Conservation (phyloP, 768 basidiomycete genomes). For the Xerocomellus amylosporus region DNA sequence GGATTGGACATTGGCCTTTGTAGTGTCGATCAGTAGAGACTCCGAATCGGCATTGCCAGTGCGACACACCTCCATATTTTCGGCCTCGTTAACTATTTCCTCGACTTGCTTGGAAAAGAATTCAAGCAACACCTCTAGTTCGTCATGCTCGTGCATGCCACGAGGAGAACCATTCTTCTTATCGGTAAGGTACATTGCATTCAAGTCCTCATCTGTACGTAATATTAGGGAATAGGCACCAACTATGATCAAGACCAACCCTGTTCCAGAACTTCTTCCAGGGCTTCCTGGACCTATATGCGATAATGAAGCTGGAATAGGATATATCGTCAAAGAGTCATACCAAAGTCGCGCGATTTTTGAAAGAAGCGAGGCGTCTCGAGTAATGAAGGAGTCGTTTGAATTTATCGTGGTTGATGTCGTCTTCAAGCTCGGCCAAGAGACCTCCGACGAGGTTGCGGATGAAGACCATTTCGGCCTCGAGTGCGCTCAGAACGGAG, state of each 20-base stretch:
- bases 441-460: conserved; percentile 87
- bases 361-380: conserved; percentile 80
- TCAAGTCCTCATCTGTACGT: conserved; percentile 81
- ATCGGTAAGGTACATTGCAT: conserved; percentile 93
- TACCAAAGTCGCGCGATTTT: conserved; percentile 86
- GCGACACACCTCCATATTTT: conserved; percentile 71
- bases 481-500: conserved; percentile 87
- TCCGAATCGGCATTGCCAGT: neutral
- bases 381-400: conserved; percentile 91
- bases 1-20: conserved; percentile 82
- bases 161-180: conserved; percentile 64
- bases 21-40: neutral
- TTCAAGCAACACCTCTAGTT: conserved; percentile 90
- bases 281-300: conserved; percentile 75
- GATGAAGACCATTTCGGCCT: conserved; percentile 95
- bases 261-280: conserved; percentile 90
- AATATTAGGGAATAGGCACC: neutral
- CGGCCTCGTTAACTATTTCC: conserved; percentile 92
- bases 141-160: conserved; percentile 81
- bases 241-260: conserved; percentile 43
- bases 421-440: conserved; percentile 89
- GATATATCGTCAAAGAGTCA: conserved; percentile 10
- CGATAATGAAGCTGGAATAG: neutral
- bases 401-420: conserved; percentile 94
- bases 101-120: conserved; percentile 96